These are phyloP conservation scores for Bretschneidera sinensis DNA, from an alignment of 345 rosid genomes.

Conservation along the genomic window DNA sequence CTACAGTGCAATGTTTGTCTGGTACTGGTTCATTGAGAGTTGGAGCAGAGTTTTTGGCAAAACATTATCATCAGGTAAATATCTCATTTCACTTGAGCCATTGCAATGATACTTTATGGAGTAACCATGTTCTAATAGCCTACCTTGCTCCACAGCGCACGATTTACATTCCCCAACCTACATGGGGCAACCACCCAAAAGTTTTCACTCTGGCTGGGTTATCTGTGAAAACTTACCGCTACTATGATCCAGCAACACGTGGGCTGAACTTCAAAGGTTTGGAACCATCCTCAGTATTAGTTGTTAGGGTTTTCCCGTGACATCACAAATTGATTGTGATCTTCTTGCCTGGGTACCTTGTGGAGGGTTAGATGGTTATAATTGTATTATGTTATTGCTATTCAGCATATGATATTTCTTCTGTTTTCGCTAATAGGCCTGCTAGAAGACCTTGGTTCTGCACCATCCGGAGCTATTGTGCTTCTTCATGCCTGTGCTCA, in stretches of 20 bases:
- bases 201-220: conserved; percentile 66
- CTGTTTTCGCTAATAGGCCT: conserved; percentile 39
- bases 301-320: not conserved
- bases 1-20: conserved; percentile 85
- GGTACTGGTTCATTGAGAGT: conserved; percentile 91
- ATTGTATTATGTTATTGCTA: conserved; percentile 1
- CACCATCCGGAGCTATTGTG: conserved; percentile 77
- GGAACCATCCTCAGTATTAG: not conserved
- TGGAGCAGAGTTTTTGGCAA: conserved; percentile 84
- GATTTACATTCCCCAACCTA: conserved; percentile 74
- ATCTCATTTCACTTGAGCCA: not conserved
- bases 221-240: conserved; percentile 69
- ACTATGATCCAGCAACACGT: conserved; percentile 75
- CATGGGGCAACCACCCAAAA: conserved; percentile 90
- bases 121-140: not conserved
- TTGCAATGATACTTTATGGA: not conserved
- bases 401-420: not conserved
- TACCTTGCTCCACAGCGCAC: conserved; percentile 43
- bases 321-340: not conserved
- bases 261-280: conserved; percentile 74
- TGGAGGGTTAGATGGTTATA: not conserved
- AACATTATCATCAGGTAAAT: conserved; percentile 66
- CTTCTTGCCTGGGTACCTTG: not conserved
- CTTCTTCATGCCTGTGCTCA: conserved; percentile 99
- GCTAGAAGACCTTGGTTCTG: conserved; percentile 80